phyloP scores from a whole-genome alignment of 2,329 filamentous ascomycete species.

The Colletotrichum endophyticum region DNA sequence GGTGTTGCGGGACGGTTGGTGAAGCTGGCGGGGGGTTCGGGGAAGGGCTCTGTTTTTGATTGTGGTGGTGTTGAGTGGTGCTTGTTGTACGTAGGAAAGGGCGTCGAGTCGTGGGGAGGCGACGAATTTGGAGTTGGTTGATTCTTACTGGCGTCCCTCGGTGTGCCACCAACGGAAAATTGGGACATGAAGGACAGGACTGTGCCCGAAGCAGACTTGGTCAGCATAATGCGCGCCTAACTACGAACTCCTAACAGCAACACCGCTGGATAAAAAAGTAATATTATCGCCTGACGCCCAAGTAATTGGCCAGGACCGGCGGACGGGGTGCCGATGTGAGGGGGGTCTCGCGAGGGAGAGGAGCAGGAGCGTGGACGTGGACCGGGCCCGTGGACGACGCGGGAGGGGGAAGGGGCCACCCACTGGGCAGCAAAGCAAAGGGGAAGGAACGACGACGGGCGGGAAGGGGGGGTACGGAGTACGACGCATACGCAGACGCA shows the following conservation, averaged over 20 bases:
- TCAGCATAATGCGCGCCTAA: conserved; percentile 17
- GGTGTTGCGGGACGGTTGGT: conserved; percentile 42
- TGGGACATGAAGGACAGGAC: conserved; percentile 90
- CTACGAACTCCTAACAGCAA: not conserved
- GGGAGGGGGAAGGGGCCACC: not conserved
- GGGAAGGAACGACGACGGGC: not conserved
- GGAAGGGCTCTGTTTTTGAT: conserved; percentile 14
- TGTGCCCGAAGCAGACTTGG: conserved; percentile 39
- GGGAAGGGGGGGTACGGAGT: not conserved
- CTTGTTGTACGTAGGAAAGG: conserved; percentile 22
- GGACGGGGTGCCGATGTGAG: not conserved
- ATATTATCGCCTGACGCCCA: conserved; percentile 11
- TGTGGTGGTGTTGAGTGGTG: not conserved
- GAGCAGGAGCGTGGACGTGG: not conserved
- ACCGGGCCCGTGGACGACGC: not conserved
- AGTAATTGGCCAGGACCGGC: conserved; percentile 17
- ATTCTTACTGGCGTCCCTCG: conserved; percentile 40
- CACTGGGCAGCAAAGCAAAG: not conserved
- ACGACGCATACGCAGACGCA: not conserved
- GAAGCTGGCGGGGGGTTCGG: conserved; percentile 11
- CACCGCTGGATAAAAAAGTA: not conserved
- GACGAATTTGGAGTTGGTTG: conserved; percentile 49
- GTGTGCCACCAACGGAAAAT: conserved; percentile 69
- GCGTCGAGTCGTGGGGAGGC: conserved; percentile 39
- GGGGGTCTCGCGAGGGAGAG: not conserved